These are phyloP conservation scores for Xerocomus cyaneibrunnescens DNA, from an alignment of 1,284 basidiomycete genomes.

Conservation along the genomic window DNA sequence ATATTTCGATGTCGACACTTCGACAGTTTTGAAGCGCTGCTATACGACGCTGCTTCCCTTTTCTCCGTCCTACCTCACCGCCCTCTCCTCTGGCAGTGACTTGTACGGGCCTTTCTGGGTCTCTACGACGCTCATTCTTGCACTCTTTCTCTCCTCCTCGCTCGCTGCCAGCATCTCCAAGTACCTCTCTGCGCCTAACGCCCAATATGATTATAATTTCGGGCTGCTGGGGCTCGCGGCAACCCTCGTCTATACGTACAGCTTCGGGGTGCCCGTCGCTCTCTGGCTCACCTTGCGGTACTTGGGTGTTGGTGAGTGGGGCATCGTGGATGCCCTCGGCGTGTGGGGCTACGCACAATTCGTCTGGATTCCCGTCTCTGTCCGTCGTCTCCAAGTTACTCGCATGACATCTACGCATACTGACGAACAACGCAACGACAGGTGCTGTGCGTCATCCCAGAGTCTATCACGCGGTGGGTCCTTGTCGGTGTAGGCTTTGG, in stretches of 20 bases:
- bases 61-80: conserved; percentile 55
- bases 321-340: conserved; percentile 73
- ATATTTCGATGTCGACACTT: conserved; percentile 81
- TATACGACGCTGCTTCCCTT: conserved; percentile 70
- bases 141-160: conserved; percentile 88
- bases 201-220: conserved; percentile 78
- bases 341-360: conserved; percentile 77
- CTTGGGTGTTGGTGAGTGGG: conserved; percentile 83
- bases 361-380: conserved; percentile 77
- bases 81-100: conserved; percentile 64
- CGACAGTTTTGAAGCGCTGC: conserved; percentile 68
- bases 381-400: conserved; percentile 38
- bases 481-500: conserved; percentile 70
- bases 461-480: conserved; percentile 77
- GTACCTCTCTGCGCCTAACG: conserved; percentile 66
- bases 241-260: conserved; percentile 83
- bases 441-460: conserved; percentile 82
- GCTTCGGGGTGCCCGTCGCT: conserved; percentile 72
- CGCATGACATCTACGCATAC: background rate
- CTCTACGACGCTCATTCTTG: conserved; percentile 87
- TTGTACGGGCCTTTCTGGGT: conserved; percentile 96
- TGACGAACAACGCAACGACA: conserved; percentile 35
- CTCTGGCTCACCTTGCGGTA: conserved; percentile 83
- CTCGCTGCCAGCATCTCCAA: conserved; percentile 80
- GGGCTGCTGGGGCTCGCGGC: conserved; percentile 80